These are phyloP conservation scores for Neurospora terricola DNA, from an alignment of 495 filamentous ascomycete genomes.

Conservation along the genomic window DNA sequence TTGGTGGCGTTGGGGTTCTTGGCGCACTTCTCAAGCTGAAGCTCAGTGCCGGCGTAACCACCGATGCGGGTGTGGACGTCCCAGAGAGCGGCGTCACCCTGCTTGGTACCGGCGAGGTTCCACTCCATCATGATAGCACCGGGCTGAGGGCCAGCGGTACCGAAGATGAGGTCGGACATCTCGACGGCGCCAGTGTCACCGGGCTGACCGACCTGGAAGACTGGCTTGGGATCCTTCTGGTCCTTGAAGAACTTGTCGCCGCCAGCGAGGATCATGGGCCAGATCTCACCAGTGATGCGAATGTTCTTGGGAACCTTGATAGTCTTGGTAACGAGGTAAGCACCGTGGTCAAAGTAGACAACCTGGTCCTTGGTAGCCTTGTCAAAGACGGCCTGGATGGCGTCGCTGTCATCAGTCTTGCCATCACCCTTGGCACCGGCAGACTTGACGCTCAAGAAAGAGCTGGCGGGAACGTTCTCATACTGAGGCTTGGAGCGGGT, in stretches of 20 bases:
- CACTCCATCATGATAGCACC: slow-evolving; percentile 87
- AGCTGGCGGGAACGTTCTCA: slow-evolving; percentile 41
- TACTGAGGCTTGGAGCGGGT: slow-evolving; percentile 70
- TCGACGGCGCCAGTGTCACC: slow-evolving; percentile 74
- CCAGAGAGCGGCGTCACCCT: slow-evolving; percentile 75
- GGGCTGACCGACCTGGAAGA: slow-evolving; percentile 67
- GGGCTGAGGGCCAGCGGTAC: slow-evolving; percentile 66
- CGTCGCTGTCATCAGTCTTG: slow-evolving; percentile 54
- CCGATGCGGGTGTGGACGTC: slow-evolving; percentile 86
- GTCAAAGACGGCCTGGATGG: slow-evolving; percentile 63
- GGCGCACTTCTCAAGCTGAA: slow-evolving; percentile 66
- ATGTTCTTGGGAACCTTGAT: slow-evolving; percentile 72
- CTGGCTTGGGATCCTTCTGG: slow-evolving; percentile 55
- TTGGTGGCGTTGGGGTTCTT: slow-evolving; percentile 56
- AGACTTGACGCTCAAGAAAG: slow-evolving; percentile 67
- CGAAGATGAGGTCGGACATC: slow-evolving; percentile 74
- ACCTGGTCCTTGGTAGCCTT: slow-evolving; percentile 50
- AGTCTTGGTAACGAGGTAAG: slow-evolving; percentile 76
- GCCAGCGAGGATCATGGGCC: slow-evolving; percentile 79
- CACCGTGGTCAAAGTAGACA: slow-evolving; percentile 87
- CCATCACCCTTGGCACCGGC: slow-evolving; percentile 76
- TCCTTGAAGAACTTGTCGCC: slow-evolving; percentile 59
- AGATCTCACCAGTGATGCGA: slow-evolving; percentile 82
- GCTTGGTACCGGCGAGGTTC: slow-evolving; percentile 61
- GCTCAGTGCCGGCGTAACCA: slow-evolving; percentile 67